phyloP scores from a whole-genome alignment of 139 green algal species.

The Chlamydomonas asymmetrica region DNA sequence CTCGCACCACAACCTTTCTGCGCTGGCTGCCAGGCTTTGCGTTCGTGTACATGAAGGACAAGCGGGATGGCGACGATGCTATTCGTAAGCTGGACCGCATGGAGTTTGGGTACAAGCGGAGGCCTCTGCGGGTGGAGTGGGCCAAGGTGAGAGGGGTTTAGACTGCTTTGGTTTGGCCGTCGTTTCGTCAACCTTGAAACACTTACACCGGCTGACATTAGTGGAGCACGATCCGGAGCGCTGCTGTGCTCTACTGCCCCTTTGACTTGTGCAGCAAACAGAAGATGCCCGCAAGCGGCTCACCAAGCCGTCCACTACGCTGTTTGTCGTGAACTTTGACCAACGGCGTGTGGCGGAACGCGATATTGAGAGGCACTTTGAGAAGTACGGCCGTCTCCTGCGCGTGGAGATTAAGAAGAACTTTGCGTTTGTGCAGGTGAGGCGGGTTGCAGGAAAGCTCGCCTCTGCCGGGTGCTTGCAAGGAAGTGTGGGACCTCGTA shows the following conservation, averaged over 20 bases:
- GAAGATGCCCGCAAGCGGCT: slow-evolving; percentile 29
- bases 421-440: slow-evolving; percentile 69
- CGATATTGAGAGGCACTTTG: slow-evolving; percentile 75
- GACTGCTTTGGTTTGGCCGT: too few species aligned
- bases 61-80: slow-evolving; percentile 40
- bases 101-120: slow-evolving; percentile 68
- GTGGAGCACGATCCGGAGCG: too few species aligned
- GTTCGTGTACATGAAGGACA: slow-evolving; percentile 73
- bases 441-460: neutral
- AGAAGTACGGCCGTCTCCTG: slow-evolving; percentile 48
- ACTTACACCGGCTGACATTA: too few species aligned
- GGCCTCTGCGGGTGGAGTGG: slow-evolving; percentile 75
- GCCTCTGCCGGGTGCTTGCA: too few species aligned
- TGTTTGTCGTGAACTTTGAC: slow-evolving; percentile 85
- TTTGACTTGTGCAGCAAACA: slow-evolving; percentile 17
- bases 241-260: too few species aligned
- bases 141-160: slow-evolving; percentile 75
- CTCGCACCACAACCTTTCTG: too few species aligned
- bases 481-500: neutral
- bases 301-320: slow-evolving; percentile 60
- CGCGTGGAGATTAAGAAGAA: slow-evolving; percentile 70
- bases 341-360: slow-evolving; percentile 49
- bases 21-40: slow-evolving; percentile 73
- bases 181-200: too few species aligned
- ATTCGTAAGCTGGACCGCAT: slow-evolving; percentile 37